Evolutionary conservation across 768 basidiomycete genomes (phyloP), one percentile per base, ranked within the genome.

Genomic region (Tylopilus plumbeoviolaceoides): DNA sequence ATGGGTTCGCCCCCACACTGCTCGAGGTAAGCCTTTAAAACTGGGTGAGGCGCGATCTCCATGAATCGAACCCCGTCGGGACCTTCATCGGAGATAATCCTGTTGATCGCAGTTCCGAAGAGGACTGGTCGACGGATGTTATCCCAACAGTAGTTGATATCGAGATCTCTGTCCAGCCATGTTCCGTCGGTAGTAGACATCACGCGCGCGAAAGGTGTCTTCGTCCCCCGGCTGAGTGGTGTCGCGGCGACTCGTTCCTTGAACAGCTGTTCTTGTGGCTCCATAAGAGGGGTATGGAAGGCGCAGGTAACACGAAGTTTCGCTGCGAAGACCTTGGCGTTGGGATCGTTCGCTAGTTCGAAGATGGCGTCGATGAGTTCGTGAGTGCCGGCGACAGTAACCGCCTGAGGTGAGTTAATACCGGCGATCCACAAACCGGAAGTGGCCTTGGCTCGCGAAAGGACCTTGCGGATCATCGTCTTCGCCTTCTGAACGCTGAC

Each of bases 391-490:
- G 70, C 69, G 17, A 72, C 57, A 4, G 70, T 69, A 36, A 72
- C 69, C n/a, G 72, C 69, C 12, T 70, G 65, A 41, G 69, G 67
- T 17, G 69, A 72, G 50, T 72, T 72, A 57, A 72, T 66, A 44
- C 70, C 68, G 27, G 67, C 69, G 11, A 72, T 65, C 66, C 69
- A 72, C 38, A 73, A 31, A 30, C 72, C 64, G 33, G 54, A 57
- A 17, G 58, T 52, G 9, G 47, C 59, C 49, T 65, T 63, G 31
- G 64, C 59, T 8, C 50, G 59, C 14, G 59, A 67, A 38, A 72
- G 59, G 4, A 69, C 64, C 44, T 69, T 66, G 56, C 65, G 63
- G 42, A 73, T 67, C 59, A 72, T 62, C n/a, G 52, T 44, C 51
- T 63, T 62, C 17, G 70, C 69, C 47, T 65, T 66, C 15, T 69